Base-by-base conservation (phyloP, 768 basidiomycete genomes). In the Rhodotorula paludigena region DNA sequence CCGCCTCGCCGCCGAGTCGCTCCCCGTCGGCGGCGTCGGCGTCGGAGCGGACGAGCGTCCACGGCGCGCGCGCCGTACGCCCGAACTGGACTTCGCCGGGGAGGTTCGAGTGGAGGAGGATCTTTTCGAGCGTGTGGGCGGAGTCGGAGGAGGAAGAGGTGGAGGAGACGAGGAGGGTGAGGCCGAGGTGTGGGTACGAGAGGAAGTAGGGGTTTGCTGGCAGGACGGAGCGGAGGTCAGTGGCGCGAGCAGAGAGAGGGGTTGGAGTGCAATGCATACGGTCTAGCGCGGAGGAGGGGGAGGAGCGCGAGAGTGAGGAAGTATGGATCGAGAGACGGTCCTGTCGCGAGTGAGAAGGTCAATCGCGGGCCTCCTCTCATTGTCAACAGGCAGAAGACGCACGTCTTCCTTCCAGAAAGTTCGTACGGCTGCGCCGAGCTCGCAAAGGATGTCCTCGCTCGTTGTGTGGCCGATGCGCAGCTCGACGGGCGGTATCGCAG, bases 391-490 rank as follows among this genome's bases (percentile, higher is more conserved):
- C 5, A 5, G n/a, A 28, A 12, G 20, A 64, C 71, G 38, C 59
- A 73, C 75, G 60, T 79, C 80, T 48, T 79, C 78, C 63, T 79
- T 79, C 75, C 75, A 79, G 61, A 74, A 79, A 42, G 73, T 74
- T 23, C 79, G 70, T 1, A 77, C 48, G 2, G 80, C 78, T 16
- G 76, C 60, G 1, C 80, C 79, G 1, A 80, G 74, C 33, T 79
- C 77, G 47, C 78, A 74, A 18, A 78, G 68, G 11, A 80, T 54
- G 57, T 79, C 78, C 54, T 80, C 79, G n/a, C 71, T 56, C 5
- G 77, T 78, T 30, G 79, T 80, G 30, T 73, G 38, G n/a, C 75
- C 74, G 2, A 80, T 56, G 9, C 51, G 21, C 18, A 80, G 73
- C 5, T 69, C 63, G 42, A 78, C 41, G 2, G 69, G 62, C 9